These are phyloP conservation scores for sorghum (Sorghum bicolor) DNA, from an alignment of 176 grass and related monocot species.

Conservation along the genomic window Sorghum_bicolor_NCBIv3 NC_012872.2:64096501-64097000, in stretches of 20 bases:
- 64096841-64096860: not conserved
- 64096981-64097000: slow-evolving; percentile 9
- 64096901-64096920: not conserved
- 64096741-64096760: not conserved
- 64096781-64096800: not conserved
- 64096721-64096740: slow-evolving; percentile 16
- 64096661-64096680: not conserved
- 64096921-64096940: not conserved
- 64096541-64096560: slow-evolving; percentile 21
- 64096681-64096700: not conserved
- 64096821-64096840: not conserved
- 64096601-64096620: not conserved
- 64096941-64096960: not conserved
- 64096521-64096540: slow-evolving; percentile 9
- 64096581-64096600: slow-evolving; percentile 14
- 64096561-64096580: slow-evolving; percentile 2
- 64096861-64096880: not conserved
- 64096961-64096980: not conserved
- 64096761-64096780: not conserved
- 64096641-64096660: not conserved
- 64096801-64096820: not conserved
- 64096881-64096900: not conserved
- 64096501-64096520: slow-evolving; percentile 28
- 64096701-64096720: not conserved
- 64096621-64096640: slow-evolving; percentile 35